Conservation (phyloP, 805 yeast genomes). For the Komagataella populi region DNA sequence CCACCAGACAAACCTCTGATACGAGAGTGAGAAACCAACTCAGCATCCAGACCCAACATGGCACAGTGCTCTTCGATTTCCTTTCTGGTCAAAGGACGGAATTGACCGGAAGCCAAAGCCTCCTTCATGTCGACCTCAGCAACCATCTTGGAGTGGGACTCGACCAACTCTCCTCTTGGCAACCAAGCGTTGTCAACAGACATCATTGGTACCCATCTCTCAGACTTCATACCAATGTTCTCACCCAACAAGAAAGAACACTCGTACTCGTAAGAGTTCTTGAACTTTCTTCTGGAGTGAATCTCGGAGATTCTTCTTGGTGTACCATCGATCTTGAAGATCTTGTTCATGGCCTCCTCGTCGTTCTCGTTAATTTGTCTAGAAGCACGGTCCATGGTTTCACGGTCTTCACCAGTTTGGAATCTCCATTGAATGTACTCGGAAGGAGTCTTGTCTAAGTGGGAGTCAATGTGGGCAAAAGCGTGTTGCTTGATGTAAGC, state of each 20-base stretch:
- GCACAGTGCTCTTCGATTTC: conserved; percentile 98
- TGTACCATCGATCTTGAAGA: conserved; percentile 88
- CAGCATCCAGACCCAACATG: conserved; percentile 97
- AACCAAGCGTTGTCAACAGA: conserved; percentile 99
- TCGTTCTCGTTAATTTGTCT: conserved; percentile 95
- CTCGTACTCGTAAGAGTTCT: conserved; percentile 99
- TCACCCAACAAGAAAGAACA: conserved; percentile 96
- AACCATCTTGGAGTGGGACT: conserved; percentile 97
- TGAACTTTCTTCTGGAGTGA: conserved; percentile 97
- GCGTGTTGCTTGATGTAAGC: conserved; percentile 99
- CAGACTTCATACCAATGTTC: conserved; percentile 96
- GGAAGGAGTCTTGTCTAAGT: conserved; percentile 98
- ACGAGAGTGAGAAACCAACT: conserved; percentile 98
- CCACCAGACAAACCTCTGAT: conserved; percentile 99
- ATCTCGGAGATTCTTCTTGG: conserved; percentile 95
- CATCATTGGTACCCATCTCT: conserved; percentile 99
- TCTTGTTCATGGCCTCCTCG: conserved; percentile 98
- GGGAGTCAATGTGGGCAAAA: conserved; percentile 97
- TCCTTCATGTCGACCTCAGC: conserved; percentile 99
- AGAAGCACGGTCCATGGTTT: conserved; percentile 99
- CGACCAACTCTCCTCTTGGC: conserved; percentile 96
- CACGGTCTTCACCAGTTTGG: conserved; percentile 99
- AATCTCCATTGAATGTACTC: conserved; percentile 99
- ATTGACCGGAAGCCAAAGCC: conserved; percentile 99
- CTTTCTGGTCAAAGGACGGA: conserved; percentile 99